These are phyloP conservation scores for Huntiella abstrusa DNA, from an alignment of 2,329 filamentous ascomycete genomes.

Conservation along the genomic window DNA sequence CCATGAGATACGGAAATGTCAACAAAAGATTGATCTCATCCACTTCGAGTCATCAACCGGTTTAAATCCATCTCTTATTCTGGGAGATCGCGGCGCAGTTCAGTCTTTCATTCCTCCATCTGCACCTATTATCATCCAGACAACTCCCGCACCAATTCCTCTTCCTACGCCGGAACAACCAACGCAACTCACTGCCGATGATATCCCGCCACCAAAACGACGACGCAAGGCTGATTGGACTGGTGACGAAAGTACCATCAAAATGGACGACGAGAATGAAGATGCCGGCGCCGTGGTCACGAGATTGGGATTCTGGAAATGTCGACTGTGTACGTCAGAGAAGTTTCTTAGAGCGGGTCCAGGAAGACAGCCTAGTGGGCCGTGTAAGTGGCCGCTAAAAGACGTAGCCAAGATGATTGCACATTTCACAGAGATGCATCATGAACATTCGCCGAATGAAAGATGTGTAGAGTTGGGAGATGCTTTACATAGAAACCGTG, in stretches of 20 bases:
- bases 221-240: conserved; percentile 7
- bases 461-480: conserved; percentile 25
- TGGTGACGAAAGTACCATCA: conserved; percentile 4
- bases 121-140: conserved; percentile 5
- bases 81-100: conserved; percentile 12
- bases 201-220: conserved; percentile 8
- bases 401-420: conserved; percentile 29
- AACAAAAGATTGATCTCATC: conserved; percentile 21
- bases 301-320: conserved; percentile 29
- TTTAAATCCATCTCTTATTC: conserved; percentile 2
- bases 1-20: conserved; percentile 25
- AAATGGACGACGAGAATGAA: conserved; percentile 11
- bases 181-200: too few relatives aligned
- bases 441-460: conserved; percentile 24
- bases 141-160: conserved; percentile 6
- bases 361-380: conserved; percentile 23
- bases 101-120: conserved; percentile 7
- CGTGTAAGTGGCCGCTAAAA: conserved; percentile 28
- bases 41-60: conserved; percentile 17
- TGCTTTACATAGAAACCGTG: conserved; percentile 24
- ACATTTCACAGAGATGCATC: conserved; percentile 28
- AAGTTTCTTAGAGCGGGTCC: conserved; percentile 24
- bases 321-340: conserved; percentile 24
- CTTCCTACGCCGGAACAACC: conserved; percentile 10
- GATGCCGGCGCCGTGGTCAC: conserved; percentile 16